phyloP scores from a whole-genome alignment of 2,329 filamentous ascomycete genomes.

The Geosmithia morbida region DNA sequence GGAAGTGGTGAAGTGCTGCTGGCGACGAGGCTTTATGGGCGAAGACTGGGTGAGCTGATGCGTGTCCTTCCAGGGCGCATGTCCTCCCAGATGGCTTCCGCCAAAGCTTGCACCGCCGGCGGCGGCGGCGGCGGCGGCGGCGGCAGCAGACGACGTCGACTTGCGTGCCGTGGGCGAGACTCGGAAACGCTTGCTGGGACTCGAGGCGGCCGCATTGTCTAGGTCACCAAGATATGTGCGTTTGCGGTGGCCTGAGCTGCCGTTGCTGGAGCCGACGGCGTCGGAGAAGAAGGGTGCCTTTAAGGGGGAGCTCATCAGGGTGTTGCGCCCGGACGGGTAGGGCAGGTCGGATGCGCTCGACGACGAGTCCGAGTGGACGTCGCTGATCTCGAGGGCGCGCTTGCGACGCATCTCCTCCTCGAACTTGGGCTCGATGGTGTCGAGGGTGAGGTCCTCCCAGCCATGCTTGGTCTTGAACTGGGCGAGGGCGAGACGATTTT shows the following conservation, averaged over 20 bases:
- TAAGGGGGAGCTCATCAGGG: slow-evolving; percentile 73
- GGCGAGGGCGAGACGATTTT: slow-evolving; percentile 87
- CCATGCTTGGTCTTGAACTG: slow-evolving; percentile 96
- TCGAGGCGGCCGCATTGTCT: slow-evolving; percentile 31
- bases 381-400: slow-evolving; percentile 41
- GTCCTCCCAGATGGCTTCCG: slow-evolving; percentile 8
- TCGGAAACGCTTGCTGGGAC: slow-evolving; percentile 56
- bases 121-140: no score
- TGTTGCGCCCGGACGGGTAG: slow-evolving; percentile 39
- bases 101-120: background rate
- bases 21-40: slow-evolving; percentile 63
- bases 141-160: slow-evolving; percentile 21
- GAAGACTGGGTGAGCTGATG: slow-evolving; percentile 75
- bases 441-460: slow-evolving; percentile 80
- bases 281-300: slow-evolving; percentile 77
- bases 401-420: slow-evolving; percentile 67
- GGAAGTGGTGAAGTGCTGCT: slow-evolving; percentile 59
- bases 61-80: slow-evolving; percentile 59
- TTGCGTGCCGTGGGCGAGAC: slow-evolving; percentile 45
- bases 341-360: slow-evolving; percentile 69
- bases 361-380: slow-evolving; percentile 73
- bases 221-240: slow-evolving; percentile 47
- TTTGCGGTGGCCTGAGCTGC: slow-evolving; percentile 51
- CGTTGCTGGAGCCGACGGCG: slow-evolving; percentile 56
- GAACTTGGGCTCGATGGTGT: slow-evolving; percentile 71